Evolutionary conservation across 73 alveolate species (phyloP), one percentile per base, ranked within the genome.

Genomic region (Uronychia setigera): DNA sequence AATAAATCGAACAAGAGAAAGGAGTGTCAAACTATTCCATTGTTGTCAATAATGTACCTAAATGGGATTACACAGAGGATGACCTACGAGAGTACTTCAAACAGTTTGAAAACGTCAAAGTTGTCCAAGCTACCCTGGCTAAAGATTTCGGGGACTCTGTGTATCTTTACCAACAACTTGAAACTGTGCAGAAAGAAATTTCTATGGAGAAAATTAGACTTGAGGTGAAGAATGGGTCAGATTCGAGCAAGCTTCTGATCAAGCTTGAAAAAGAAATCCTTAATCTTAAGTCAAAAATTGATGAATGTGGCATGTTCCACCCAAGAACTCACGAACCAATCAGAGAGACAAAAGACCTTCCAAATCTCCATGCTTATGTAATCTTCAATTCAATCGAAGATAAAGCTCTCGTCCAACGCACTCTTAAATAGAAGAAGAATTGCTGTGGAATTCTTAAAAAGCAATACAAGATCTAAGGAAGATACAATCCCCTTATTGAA

Each of bases 71-170:
- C 27, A 1, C 32, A 28, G 81, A 76, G 59, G 29, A 76, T 9
- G 58, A 30, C 5, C 27, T 76, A 30, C 25, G 28, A 76, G 81
- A 76, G n/a, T 58, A 26, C 46, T 13, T 76, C 5, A 28, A 5
- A 28, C 59, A 76, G 59, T 76, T 76, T 76, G 81, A 58, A 76
- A 9, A 28, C 28, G 58, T 76, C 5, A 58, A 28, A 5, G 81
- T 28, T 9, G 81, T 76, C 26, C 19, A 28, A 28, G 81, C 32
- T 9, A n/a, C n/a, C n/a, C n/a, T n/a, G n/a, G 81, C 58, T 13
- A 76, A 31, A 27, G 81, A 76, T 5, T 76, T 26, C 32, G 59
- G 59, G n/a, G 58, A 76, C 27, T 9, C 81, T 1, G 27, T 76
- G 1, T 76, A 30, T 25, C 32, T 26, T 26, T 32, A 76, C 30